Base-by-base conservation (phyloP, 208 protist genomes). In the Acanthamoeba royreba region DNA sequence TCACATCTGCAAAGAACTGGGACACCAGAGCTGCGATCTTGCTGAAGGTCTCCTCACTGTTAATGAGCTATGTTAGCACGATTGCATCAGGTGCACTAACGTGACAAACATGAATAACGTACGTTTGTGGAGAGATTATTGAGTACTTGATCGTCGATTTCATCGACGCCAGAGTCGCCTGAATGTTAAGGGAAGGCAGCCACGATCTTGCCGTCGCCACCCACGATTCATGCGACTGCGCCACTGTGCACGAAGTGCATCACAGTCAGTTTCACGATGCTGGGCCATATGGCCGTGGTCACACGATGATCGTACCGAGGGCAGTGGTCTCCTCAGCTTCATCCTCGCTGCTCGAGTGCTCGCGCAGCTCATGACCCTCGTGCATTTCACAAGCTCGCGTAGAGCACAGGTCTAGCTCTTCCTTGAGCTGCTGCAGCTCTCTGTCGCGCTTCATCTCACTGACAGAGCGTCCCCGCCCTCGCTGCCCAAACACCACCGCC, bases 101-200 rank as follows among this genome's bases (percentile, higher is more conserved):
- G 43, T 13, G 79, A 19, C 5, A 15, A 28, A n/a, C n/a, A n/a
- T n/a, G n/a, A n/a, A n/a, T n/a, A n/a, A 42, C 49, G 79, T 43
- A 90, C 83, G 83, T 90, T 31, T 90, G 83, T 9, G 47, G 47
- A 0, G 83, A 90, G 33, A 90, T 90, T 35, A 90, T 72, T 35
- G 55, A 61, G 38, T 90, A 90, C 43, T 90, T 90, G 83, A 90
- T 61, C 31, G 25, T 46, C 25, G 72, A 83, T 19, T 45, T 45
- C 17, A 83, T 45, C 0, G 72, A 83, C 38, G 47, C 25, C 22
- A 90, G 25, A 9, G 35, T 42, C 4, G 47, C 33, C 83, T 90
- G 83, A 17, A 90, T 42, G 31, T 46, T 69, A 38, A 66, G 40
- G 25, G 31, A 58, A 45, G 79, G 43, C 33, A 58, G 28, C 83